Conservation (phyloP, 192 early-diverging fungal species). For the Coemansia pectinata region DNA sequence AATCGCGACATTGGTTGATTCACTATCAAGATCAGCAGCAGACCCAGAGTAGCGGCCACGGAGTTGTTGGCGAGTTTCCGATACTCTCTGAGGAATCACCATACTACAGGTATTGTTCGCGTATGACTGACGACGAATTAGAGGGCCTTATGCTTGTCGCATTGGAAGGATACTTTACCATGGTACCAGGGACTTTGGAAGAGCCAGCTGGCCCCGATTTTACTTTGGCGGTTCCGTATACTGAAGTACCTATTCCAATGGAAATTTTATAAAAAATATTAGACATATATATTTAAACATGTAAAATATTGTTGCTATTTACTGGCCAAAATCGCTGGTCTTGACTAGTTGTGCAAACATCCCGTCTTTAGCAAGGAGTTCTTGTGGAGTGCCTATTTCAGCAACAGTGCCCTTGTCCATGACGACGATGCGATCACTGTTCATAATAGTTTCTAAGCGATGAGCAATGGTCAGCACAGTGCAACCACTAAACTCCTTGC, state of each 20-base stretch:
- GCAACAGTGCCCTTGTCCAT: slow-evolving; percentile 63
- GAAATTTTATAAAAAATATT: slow-evolving; percentile 20
- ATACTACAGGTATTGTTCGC: slow-evolving; percentile 40
- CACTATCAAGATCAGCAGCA: slow-evolving; percentile 28
- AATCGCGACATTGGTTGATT: slow-evolving; percentile 34
- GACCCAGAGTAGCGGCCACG: slow-evolving; percentile 16
- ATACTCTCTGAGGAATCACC: slow-evolving; percentile 24
- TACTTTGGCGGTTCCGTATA: slow-evolving; percentile 25
- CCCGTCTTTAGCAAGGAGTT: slow-evolving; percentile 53
- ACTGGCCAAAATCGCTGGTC: slow-evolving; percentile 7
- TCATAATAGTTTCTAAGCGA: slow-evolving; percentile 67
- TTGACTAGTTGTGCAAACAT: slow-evolving; percentile 8
- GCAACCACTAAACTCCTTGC: slow-evolving; percentile 46
- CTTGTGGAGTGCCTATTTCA: slow-evolving; percentile 60
- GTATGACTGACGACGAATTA: slow-evolving; percentile 30
- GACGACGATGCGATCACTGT: slow-evolving; percentile 70
- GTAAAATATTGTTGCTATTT: background rate
- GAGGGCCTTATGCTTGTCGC: slow-evolving; percentile 20
- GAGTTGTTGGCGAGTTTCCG: slow-evolving; percentile 42
- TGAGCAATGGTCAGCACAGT: slow-evolving; percentile 66
- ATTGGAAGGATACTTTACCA: slow-evolving; percentile 37
- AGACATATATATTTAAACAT: background rate
- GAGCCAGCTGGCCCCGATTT: slow-evolving; percentile 29
- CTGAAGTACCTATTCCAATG: slow-evolving; percentile 37
- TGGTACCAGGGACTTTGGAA: slow-evolving; percentile 49